Evolutionary conservation across 2,329 filamentous ascomycete species (phyloP), one percentile per base, ranked within the genome.

Genomic region (Magnaporthiopsis rhizophila): DNA sequence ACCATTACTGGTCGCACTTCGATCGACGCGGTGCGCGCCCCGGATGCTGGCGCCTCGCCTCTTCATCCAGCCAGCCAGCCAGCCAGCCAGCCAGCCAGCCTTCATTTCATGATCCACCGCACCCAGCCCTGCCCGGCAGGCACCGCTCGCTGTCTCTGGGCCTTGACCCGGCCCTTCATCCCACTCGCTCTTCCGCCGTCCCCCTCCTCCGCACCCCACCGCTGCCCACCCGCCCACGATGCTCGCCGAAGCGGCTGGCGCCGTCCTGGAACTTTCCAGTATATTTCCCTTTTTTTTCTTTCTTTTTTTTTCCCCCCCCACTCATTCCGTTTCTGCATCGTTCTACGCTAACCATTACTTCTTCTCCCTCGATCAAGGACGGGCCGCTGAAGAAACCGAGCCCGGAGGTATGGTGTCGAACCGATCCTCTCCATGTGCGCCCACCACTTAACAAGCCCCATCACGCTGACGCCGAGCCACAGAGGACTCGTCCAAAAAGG

Each of bases 401-500:
- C 77, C 78, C 59, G 80, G 79, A 69, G 78, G 79, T 81, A 76
- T 56, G 70, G 74, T 53, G 34, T 28, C 58, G 36, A 50, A 58
- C 64, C 24, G 18, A 59, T 53, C 36, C 62, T 64, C 15, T 13
- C 61, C 18, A 30, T 6, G 30, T 50, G 12, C 18, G 24, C n/a
- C n/a, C 24, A 56, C 64, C 57, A 59, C 59, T 50, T 61, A 30
- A 26, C 53, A 61, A 18, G 45, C 53, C 63, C 38, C 57, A 34
- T 63, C 30, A 63, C 65, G 67, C 69, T 69, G 58, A 67, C 67
- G n/a, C 45, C 68, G 78, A 80, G 80, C 69, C 86, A 86, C 87
- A 65, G 91, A 96, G 66, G 92, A 97, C 76, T 89, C 91, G 58
- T 89, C 91, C 61, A 87, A 96, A 77, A 93, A 96, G 81, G 95